Conservation (phyloP, 2,329 filamentous ascomycete species). For the Cladosporium halotolerans region DNA sequence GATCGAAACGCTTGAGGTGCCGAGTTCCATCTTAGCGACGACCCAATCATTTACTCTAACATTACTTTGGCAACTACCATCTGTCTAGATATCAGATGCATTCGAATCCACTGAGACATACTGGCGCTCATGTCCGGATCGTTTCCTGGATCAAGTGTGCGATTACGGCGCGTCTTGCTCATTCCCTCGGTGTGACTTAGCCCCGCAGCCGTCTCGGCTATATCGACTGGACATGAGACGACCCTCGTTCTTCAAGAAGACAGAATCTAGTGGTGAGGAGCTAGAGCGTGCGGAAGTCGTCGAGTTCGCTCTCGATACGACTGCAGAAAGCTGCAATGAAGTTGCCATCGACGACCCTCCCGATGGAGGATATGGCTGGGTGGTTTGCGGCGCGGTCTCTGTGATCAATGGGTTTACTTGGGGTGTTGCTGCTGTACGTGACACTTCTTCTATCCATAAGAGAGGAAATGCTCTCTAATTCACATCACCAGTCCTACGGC, state of each 20-base stretch:
- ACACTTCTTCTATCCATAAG: not conserved
- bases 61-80: too few species aligned
- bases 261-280: not conserved
- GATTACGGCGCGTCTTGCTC: not conserved
- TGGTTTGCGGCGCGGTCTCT: slow-evolving; percentile 22
- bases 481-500: slow-evolving; percentile 27
- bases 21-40: not conserved
- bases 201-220: not conserved
- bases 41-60: not conserved
- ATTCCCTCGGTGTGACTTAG: not conserved
- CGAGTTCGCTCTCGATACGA: not conserved
- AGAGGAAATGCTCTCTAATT: not conserved
- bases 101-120: too few species aligned
- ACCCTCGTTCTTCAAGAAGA: not conserved
- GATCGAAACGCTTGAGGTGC: slow-evolving; percentile 1
- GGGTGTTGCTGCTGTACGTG: slow-evolving; percentile 20
- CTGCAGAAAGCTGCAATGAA: not conserved
- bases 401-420: slow-evolving; percentile 26
- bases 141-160: not conserved
- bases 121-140: not conserved
- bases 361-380: slow-evolving; percentile 31
- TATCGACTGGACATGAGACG: not conserved
- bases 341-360: slow-evolving; percentile 8
- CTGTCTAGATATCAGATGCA: too few species aligned
- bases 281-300: not conserved